Evolutionary conservation across 192 early-diverging fungal genomes (phyloP), one percentile per base, ranked within the genome.

Genomic region (Rhizophagus prolifer): DNA sequence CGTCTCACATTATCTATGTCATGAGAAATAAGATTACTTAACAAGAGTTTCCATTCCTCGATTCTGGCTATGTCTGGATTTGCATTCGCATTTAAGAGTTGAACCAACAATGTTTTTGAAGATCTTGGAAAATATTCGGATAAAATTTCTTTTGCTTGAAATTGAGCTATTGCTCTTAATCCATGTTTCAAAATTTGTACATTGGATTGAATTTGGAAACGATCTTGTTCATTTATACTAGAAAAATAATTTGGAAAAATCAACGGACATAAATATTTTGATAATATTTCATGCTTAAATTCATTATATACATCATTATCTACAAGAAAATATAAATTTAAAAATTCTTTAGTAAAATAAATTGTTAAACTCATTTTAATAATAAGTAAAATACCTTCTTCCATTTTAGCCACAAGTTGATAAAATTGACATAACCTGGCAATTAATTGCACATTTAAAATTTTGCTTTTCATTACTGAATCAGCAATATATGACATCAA

Each of bases 1-100:
- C 88, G 84, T 2, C 81, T 79, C 88, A 89, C 83, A 69, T 85
- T 78, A 58, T 81, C 76, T 38, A 88, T 41, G n/a, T 89, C 88
- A 58, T 85, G 68, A 21, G 81, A 79, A 34, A 89, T 81, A 12
- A 89, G n/a, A 31, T 85, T 85, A 9, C 79, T 81, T 10, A 89
- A 70, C 3, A 88, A 60, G 21, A 76, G 26, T 4, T 70, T 64
- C 65, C 84, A 83, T 70, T 77, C 81, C 2, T 82, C 72, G 9
- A 82, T 66, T 1, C 69, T 76, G 41, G 72, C 21, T 1, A 60
- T 26, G 25, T 78, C 60, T 1, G 61, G 28, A 1, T 68, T 10
- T 79, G 72, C 16, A 82, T 73, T 26, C 13, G 58, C 26, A 74
- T 66, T 9, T 70, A 79, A 14, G 80, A 81, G 73, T 14, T 50